Conservation (phyloP, 257 asterid species). For the Leptodermis oblonga region DNA sequence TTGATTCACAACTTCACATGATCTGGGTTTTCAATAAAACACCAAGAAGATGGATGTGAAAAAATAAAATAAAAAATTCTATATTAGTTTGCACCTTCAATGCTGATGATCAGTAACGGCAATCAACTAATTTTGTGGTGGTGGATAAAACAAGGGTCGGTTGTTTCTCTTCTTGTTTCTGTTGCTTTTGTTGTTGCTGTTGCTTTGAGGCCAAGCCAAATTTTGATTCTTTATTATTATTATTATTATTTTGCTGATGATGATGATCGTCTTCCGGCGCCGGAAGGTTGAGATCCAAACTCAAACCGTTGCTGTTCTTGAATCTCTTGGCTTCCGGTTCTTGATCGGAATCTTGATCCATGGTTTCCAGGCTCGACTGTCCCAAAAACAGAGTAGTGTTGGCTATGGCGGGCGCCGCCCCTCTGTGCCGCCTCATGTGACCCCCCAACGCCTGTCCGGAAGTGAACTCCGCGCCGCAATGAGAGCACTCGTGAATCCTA, state of each 20-base stretch:
- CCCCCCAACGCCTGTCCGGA: constrained; percentile 50
- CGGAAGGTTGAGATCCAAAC: constrained; percentile 76
- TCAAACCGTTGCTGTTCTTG: constrained; percentile 27
- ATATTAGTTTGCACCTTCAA: constrained; percentile 15
- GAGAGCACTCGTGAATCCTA: constrained; percentile 32
- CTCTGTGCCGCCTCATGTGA: constrained; percentile 45
- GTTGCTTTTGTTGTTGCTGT: constrained; percentile 25
- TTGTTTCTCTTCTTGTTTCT: constrained; percentile 15
- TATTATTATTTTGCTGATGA: too few species aligned
- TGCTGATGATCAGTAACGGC: constrained; percentile 25
- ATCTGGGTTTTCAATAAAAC: background rate
- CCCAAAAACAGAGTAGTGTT: constrained; percentile 29
- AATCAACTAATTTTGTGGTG: constrained; percentile 41
- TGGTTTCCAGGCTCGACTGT: constrained; percentile 24
- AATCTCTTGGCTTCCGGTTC: constrained; percentile 22
- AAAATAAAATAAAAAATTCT: too few species aligned
- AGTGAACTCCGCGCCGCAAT: constrained; percentile 40
- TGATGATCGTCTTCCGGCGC: constrained; percentile 54
- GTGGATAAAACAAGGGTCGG: constrained; percentile 34
- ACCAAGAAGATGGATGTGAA: background rate
- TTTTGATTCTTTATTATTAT: constrained; percentile 13
- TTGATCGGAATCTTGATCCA: constrained; percentile 25
- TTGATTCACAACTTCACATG: constrained; percentile 9
- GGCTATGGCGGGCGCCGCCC: constrained; percentile 30
- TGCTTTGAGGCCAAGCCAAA: constrained; percentile 25